Evolutionary conservation across 495 filamentous ascomycete species (phyloP), one percentile per base, ranked within the genome.

Genomic region (Halenospora varia): DNA sequence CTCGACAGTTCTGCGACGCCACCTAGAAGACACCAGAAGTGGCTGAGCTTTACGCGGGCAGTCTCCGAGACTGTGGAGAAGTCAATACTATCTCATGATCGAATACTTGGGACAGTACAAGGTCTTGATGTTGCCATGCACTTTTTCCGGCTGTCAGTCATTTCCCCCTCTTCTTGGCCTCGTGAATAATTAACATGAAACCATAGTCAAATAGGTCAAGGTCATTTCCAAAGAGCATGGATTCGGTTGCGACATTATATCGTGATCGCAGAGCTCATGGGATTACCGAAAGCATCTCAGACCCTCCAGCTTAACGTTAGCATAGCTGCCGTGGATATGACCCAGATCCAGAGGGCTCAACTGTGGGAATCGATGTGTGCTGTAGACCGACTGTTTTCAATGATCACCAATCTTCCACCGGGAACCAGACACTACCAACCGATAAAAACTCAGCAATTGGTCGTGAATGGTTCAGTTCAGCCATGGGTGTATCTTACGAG

Each of bases 151-250:
- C 48, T 58, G 56, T 58, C 13, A 58, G 56, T n/a, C 3, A 1
- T 35, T 40, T 2, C 39, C 29, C 17, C 10, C n/a, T n/a, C 20
- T 26, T n/a, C 9, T 15, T 20, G 10, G 8, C 23, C n/a, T 6
- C 23, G 20, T 9, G 40, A 13, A 42, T 40, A 39, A 25, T 45
- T 56, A 40, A 56, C n/a, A 2, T 2, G 1, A n/a, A 25, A 48
- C 2, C 13, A 22, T 42, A 59, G 56, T n/a, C 56, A 53, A 53
- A 59, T 54, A 24, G 42, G 49, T 20, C 49, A 48, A 40, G 56
- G 56, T 6, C 53, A 59, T 49, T 49, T 59, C 2, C 56, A 59
- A 22, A 59, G 41, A 22, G 50, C 50, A 53, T 59, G 56, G 56
- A 23, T 59, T 40, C 56, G 50, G 54, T 25, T 59, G n/a, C 56